A percentile compares a stretch with the other conserved stretches of the same genome.
phyloP scores from a whole-genome alignment of 208 protist species.

The Wallacemonas sp. region DNA sequence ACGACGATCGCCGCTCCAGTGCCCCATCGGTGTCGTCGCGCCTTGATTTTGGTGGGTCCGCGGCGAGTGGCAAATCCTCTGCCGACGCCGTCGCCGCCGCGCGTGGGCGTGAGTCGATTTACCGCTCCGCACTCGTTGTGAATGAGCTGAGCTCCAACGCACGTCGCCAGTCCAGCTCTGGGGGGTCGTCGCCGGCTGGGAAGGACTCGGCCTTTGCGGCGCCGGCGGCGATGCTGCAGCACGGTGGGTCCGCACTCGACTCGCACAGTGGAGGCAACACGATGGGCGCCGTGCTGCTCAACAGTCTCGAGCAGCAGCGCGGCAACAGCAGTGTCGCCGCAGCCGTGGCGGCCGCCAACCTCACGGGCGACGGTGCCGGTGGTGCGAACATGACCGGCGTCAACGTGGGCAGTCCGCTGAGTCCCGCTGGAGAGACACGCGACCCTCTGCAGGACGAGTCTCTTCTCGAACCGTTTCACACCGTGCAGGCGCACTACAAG shows the following conservation, averaged over 20 bases:
- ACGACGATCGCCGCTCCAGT: conserved; percentile 8
- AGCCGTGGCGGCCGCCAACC: conserved; percentile 12
- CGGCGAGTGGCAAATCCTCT: conserved; percentile 11
- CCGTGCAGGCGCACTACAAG: conserved; percentile 87
- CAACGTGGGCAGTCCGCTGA: neutral
- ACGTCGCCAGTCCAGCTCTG: conserved; percentile 14
- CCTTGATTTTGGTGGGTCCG: conserved; percentile 20
- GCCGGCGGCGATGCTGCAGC: conserved; percentile 5
- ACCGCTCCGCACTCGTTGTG: conserved; percentile 62
- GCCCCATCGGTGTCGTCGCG: conserved; percentile 14
- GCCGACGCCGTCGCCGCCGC: conserved; percentile 10
- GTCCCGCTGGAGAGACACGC: conserved; percentile 4
- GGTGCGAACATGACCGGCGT: conserved; percentile 1
- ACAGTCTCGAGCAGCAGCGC: conserved; percentile 41
- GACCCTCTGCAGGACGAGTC: conserved; percentile 35
- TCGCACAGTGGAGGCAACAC: conserved; percentile 15
- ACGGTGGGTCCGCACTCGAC: neutral
- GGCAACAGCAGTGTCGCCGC: neutral
- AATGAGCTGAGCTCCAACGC: conserved; percentile 43
- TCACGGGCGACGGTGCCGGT: no score
- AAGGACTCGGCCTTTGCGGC: conserved; percentile 4
- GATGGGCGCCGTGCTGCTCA: conserved; percentile 41
- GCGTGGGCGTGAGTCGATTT: conserved; percentile 41
- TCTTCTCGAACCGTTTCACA: conserved; percentile 73
- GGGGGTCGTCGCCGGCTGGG: conserved; percentile 1